Evolutionary conservation across 169 alveolate species (phyloP), one percentile per base, ranked within the genome.

Genomic region (Eimeria sp.): DNA sequence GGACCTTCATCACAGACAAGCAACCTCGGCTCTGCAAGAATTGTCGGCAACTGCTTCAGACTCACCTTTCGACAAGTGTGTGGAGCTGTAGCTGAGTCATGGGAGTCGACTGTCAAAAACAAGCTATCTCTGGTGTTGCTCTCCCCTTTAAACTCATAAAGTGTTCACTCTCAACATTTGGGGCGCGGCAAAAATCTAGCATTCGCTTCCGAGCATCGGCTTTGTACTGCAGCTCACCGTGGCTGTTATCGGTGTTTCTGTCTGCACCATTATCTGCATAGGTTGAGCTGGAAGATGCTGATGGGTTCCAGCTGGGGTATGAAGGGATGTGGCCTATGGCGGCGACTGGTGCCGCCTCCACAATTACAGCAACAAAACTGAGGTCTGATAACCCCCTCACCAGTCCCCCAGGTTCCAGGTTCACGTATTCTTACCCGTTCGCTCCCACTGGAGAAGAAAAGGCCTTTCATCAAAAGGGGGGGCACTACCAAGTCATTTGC

Each of bases 51-150:
- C 49, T 87, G 93, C 66, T 87, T 87, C 27, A 87, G 93, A 20
- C 43, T 87, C 60, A 87, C 93, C 3, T 87, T 87, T 87, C 93
- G 93, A 14, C 93, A 87, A 20, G 93, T 87, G 49, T 23, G 93
- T 87, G 80, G 46, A 60, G 23, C 72, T 30, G 40, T 40, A 74
- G 23, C 40, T 37, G 58, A 40, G 23, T 14, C n/a, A 40, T 10
- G 83, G 56, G 56, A 4, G 83, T 18, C 16, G n/a, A 16, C 16
- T 20, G 83, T 16, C 40, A 33, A 40, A 74, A 37, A 18, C 58
- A 9, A 33, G 8, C 18, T 6, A 40, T 54, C 58, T 40, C 14
- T 40, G 82, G 56, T 37, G 30, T 72, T 14, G 16, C 54, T 37
- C 10, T 14, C 82, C 25, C n/a, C 4, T 72, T 33, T 18, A 30